Evolutionary conservation across 306 rosid species (phyloP), one percentile per base, ranked within the genome.

Genomic region (Glycine soja): DNA sequence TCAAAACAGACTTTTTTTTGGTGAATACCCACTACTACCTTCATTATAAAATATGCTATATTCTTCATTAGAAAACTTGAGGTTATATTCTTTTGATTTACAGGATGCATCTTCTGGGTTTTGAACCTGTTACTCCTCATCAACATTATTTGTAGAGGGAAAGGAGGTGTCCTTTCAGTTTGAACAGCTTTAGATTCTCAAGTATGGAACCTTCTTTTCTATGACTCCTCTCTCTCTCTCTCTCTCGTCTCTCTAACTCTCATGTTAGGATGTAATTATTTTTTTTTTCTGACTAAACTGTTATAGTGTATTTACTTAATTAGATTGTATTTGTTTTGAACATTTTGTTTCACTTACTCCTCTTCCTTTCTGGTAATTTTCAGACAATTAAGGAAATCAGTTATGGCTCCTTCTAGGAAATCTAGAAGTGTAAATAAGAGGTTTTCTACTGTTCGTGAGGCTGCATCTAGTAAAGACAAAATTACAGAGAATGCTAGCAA

Each of bases 341-440:
- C 19, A 45, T 75, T 62, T 30, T 81, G 67, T 30, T 58, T 58
- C 53, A 72, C 52, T 83, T 16, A 64, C 74, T 85, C 85, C 61
- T 58, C 19, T 82, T 82, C 67, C 81, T 78, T 72, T 69, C 79
- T 84, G 80, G 56, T 69, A 14, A 40, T 79, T 88, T 88, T 69
- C 90, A 84, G 94, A 75, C 75, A 67, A 81, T 72, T 68, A 77
- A 79, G 86, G 79, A 82, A 86, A 83, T 79, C 83, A 54, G 66
- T 71, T 80, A 93, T 95, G 99, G 90, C 94, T 72, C 97, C 99
- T 53, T 81, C 95, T 38, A 89, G 90, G 85, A 95, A 90, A 85
- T 88, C 98, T 34, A 88, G 78, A 83, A 87, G 91, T 86, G 96
- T 87, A 83, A 91, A 87, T 57, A 95, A 89, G 92, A 89, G 86